Evolutionary conservation across 2,329 filamentous ascomycete genomes (phyloP).

Genomic region (Cercospora sp.): DNA sequence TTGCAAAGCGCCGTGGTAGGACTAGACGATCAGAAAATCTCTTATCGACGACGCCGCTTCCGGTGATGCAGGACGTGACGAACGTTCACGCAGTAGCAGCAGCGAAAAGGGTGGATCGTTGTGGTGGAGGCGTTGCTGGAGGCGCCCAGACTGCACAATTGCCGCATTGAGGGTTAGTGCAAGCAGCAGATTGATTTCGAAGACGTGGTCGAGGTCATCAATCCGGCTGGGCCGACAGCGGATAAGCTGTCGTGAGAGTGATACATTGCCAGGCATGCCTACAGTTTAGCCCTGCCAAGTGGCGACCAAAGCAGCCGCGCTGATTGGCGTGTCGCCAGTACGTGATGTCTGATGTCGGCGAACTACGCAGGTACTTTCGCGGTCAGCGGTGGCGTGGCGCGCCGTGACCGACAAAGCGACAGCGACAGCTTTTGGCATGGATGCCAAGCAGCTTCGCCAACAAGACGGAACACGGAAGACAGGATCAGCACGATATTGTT

Average conservation of each 20-base stretch:
- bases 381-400: constrained; percentile 12
- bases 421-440: neutral
- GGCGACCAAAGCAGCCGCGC: neutral
- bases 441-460: constrained; percentile 16
- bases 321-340: constrained; percentile 10
- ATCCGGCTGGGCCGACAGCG: constrained; percentile 16
- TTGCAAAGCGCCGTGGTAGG: constrained; percentile 10
- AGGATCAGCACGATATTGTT: constrained; percentile 17
- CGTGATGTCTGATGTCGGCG: constrained; percentile 6
- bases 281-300: constrained; percentile 14
- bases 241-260: constrained; percentile 15
- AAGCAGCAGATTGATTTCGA: constrained; percentile 9
- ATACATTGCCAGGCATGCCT: constrained; percentile 8
- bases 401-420: constrained; percentile 2
- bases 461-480: constrained; percentile 13
- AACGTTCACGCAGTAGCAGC: constrained; percentile 2
- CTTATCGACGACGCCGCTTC: neutral
- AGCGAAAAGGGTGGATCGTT: constrained; percentile 5
- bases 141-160: constrained; percentile 13
- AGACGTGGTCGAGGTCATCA: constrained; percentile 14
- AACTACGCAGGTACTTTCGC: constrained; percentile 11
- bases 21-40: constrained; percentile 8
- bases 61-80: constrained; percentile 6
- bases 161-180: constrained; percentile 12
- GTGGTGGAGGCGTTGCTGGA: constrained; percentile 11